Conservation (phyloP, 805 yeast genomes). For the Metahyphopichia silvanorum region DNA sequence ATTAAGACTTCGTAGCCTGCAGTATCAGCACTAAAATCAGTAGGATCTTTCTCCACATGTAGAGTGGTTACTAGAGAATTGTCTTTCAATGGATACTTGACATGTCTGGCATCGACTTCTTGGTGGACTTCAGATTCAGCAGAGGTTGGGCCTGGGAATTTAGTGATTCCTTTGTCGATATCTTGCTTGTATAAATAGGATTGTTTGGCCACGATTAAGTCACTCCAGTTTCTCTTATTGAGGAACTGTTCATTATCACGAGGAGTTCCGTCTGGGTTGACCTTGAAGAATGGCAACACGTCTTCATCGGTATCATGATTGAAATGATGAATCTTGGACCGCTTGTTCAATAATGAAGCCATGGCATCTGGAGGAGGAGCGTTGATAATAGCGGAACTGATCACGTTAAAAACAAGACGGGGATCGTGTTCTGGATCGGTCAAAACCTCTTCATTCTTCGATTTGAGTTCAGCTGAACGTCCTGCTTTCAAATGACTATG, state of each 20-base stretch:
- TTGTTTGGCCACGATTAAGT: constrained; percentile 52
- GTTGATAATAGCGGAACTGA: constrained; percentile 87
- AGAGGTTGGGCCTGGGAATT: constrained; percentile 43
- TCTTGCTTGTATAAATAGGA: constrained; percentile 19
- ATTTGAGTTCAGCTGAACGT: constrained; percentile 21
- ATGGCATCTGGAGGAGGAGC: constrained; percentile 90
- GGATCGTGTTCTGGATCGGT: constrained; percentile 65
- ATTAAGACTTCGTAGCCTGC: constrained; percentile 66
- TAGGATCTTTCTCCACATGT: constrained; percentile 66
- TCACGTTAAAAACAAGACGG: constrained; percentile 74
- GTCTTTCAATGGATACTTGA: constrained; percentile 52
- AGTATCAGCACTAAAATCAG: constrained; percentile 48
- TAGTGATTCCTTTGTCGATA: constrained; percentile 15
- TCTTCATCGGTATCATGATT: constrained; percentile 71
- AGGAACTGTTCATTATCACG: constrained; percentile 52
- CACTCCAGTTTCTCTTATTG: constrained; percentile 72
- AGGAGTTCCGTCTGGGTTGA: constrained; percentile 51
- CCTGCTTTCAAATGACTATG: constrained; percentile 30
- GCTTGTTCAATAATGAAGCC: constrained; percentile 67
- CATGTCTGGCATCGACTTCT: constrained; percentile 24
- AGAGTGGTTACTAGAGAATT: constrained; percentile 65
- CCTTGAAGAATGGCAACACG: constrained; percentile 65
- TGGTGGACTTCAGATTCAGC: constrained; percentile 7
- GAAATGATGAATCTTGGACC: constrained; percentile 68
- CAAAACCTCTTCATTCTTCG: constrained; percentile 37